Conservation (phyloP, 2,329 filamentous ascomycete species). For the Ampelomyces quisqualis region DNA sequence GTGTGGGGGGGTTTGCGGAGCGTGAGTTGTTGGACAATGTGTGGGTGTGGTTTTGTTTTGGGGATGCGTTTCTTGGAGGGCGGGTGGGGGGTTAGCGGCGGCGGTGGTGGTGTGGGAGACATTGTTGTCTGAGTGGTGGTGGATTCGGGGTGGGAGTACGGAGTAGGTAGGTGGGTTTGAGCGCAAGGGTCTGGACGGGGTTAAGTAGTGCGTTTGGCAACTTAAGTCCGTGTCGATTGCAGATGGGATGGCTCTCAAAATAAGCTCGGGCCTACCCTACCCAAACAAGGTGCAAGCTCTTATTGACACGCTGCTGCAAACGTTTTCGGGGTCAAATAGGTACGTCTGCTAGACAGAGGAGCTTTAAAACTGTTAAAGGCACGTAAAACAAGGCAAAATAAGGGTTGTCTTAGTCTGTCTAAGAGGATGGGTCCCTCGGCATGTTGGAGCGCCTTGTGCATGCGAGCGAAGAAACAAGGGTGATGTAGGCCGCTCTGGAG, state of each 20-base stretch:
- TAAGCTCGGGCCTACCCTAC: background rate
- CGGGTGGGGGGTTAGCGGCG: background rate
- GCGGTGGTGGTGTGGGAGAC: background rate
- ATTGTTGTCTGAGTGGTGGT: background rate
- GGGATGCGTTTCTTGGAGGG: constrained; percentile 5
- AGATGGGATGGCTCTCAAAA: background rate
- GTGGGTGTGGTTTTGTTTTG: constrained; percentile 3
- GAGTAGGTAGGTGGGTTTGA: constrained; percentile 2
- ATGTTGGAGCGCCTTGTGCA: no score
- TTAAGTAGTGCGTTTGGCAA: constrained; percentile 19
- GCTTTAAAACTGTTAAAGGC: no score
- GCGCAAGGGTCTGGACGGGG: constrained; percentile 24
- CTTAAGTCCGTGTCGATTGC: constrained; percentile 15
- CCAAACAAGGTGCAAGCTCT: no score
- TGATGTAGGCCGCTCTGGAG: no score
- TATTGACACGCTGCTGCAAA: no score
- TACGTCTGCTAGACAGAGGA: no score
- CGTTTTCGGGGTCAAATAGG: no score
- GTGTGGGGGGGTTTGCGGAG: constrained; percentile 43
- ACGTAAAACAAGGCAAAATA: no score
- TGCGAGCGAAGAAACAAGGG: no score
- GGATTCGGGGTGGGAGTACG: background rate
- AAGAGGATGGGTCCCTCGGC: no score
- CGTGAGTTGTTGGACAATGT: constrained; percentile 40
- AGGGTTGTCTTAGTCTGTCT: no score